phyloP scores from a whole-genome alignment of 2,329 filamentous ascomycete species.

The Stemphylium lycopersici region DNA sequence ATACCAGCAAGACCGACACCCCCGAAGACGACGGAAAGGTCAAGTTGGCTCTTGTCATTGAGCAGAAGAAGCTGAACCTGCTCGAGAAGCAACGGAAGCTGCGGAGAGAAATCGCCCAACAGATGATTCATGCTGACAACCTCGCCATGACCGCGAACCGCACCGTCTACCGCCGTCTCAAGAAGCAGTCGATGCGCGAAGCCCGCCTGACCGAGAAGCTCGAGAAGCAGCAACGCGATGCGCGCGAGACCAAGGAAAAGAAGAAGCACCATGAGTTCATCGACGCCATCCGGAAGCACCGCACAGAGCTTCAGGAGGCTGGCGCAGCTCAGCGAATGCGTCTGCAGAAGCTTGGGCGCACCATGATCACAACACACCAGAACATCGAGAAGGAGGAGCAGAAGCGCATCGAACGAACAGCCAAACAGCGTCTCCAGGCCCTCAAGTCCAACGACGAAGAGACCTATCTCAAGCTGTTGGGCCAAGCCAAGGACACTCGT shows the following conservation, averaged over 20 bases:
- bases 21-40: constrained; percentile 74
- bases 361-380: constrained; percentile 89
- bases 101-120: constrained; percentile 83
- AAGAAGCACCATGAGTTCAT: constrained; percentile 96
- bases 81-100: constrained; percentile 86
- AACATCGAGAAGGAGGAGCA: constrained; percentile 99
- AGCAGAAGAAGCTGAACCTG: constrained; percentile 90
- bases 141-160: constrained; percentile 97
- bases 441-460: constrained; percentile 99
- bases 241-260: constrained; percentile 94
- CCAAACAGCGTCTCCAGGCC: constrained; percentile 98
- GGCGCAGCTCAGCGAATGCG: constrained; percentile 73
- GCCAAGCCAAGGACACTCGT: constrained; percentile 98
- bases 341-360: constrained; percentile 82
- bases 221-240: constrained; percentile 97
- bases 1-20: constrained; percentile 72
- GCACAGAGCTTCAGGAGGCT: constrained; percentile 74
- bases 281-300: constrained; percentile 82
- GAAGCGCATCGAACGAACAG: constrained; percentile 95
- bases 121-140: constrained; percentile 96
- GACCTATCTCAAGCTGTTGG: constrained; percentile 95
- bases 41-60: constrained; percentile 89
- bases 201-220: constrained; percentile 98
- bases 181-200: constrained; percentile 95
- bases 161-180: constrained; percentile 86